Evolutionary conservation across 495 filamentous ascomycete genomes (phyloP), one percentile per base, ranked within the genome.

Genomic region (Clohesyomyces aquaticus): DNA sequence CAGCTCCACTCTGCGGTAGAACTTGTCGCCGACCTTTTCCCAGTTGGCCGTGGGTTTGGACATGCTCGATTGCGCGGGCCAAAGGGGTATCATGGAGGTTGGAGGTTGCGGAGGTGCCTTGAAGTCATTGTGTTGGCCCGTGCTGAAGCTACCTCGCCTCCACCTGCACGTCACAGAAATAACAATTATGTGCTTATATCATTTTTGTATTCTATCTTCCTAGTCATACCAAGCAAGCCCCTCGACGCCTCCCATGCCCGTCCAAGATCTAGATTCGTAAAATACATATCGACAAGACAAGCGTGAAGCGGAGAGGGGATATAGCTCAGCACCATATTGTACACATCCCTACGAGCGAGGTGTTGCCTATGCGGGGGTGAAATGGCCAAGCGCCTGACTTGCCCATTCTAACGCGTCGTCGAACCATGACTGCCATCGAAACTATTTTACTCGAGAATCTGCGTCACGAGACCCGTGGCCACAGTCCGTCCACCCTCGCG

Each of bases 1-100:
- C 35, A 96, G 82, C 75, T 91, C 88, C 26, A 89, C 86, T 77
- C 94, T 97, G 73, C 93, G 88, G 79, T 97, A 98, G 77, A 94
- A 98, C 65, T 83, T 86, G 68, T 94, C 89, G 54, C 91, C 94
- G 53, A 98, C 83, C 72, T 83, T 87, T 79, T 96, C 91, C 94
- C 94, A 98, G 72, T 91, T 90, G 67, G 91, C 87, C 45, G 91
- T 93, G 55, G 94, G 91, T 77, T 79, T 81, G 10, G 78, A 75
- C 76, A 79, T 77, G 57, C 6, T 57, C 25, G 46, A 10, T 26
- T 29, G 3, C 27, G 27, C 19, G n/a, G 12, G 32, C 6, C 6
- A 38, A 6, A 14, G 32, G 32, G 32, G 14, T 38, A 38, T 38
- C 14, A 38, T 38, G 32, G 32, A 14, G 32, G 6, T 55, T 19